Conservation (phyloP, 148 eudicot species). For the Bassia scoparia region DNA sequence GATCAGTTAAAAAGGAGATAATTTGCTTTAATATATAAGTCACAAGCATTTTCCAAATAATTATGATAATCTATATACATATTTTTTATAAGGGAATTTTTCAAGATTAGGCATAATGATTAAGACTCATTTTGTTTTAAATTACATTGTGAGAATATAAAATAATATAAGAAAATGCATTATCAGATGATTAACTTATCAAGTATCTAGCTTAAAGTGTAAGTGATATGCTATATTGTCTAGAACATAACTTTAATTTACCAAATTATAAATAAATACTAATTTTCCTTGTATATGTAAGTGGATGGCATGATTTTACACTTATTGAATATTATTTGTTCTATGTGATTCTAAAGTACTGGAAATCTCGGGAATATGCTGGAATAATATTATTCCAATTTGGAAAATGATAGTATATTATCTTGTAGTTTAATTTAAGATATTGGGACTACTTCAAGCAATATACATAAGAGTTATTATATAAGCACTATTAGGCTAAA, state of each 20-base stretch:
- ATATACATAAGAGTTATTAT: too few species aligned
- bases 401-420: too few species aligned
- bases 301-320: background rate
- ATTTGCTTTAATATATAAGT: constrained; percentile 8
- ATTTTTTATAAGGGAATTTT: too few species aligned
- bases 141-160: background rate
- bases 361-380: background rate
- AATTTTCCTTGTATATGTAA: background rate
- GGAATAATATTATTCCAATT: background rate
- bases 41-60: background rate
- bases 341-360: background rate
- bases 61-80: too few species aligned
- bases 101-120: too few species aligned
- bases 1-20: constrained; percentile 18
- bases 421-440: too few species aligned
- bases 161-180: background rate
- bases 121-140: too few species aligned
- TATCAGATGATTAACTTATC: background rate
- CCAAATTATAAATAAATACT: background rate
- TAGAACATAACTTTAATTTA: too few species aligned
- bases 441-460: background rate
- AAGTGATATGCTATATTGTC: background rate
- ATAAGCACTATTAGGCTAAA: too few species aligned
- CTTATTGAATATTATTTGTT: background rate
- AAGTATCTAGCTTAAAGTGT: background rate